phyloP scores from a whole-genome alignment of 441 rosid species.

The Codiaeum variegatum region DNA sequence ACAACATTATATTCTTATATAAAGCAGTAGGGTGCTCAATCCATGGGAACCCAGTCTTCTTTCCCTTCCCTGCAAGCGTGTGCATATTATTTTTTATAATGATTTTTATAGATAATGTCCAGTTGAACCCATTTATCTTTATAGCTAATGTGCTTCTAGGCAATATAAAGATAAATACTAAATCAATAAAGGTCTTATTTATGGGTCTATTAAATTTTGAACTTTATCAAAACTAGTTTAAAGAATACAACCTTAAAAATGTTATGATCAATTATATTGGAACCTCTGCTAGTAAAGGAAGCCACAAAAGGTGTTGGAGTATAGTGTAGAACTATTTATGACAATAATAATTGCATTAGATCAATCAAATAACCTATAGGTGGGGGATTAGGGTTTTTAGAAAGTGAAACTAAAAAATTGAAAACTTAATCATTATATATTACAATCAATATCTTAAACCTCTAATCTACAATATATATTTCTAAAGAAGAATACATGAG shows the following conservation, averaged over 20 bases:
- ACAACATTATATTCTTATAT: constrained; percentile 62
- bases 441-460: no score
- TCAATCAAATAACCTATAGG: no score
- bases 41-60: constrained; percentile 84
- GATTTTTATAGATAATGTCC: constrained; percentile 54
- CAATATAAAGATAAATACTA: background rate
- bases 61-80: constrained; percentile 62
- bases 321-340: constrained; percentile 31
- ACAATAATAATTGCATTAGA: no score
- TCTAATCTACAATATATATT: no score
- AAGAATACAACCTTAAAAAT: constrained; percentile 79
- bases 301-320: constrained; percentile 57
- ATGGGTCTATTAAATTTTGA: background rate
- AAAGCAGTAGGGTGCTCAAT: constrained; percentile 71
- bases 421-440: no score
- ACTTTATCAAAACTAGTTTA: no score
- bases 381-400: no score
- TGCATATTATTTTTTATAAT: background rate
- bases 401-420: no score
- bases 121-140: constrained; percentile 48
- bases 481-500: no score
- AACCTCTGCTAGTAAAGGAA: constrained; percentile 51
- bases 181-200: background rate
- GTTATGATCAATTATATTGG: constrained; percentile 41
- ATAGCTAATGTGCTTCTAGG: constrained; percentile 5